Percentiles rank a stretch among this genome's conserved stretches.
Evolutionary conservation across 2,329 filamentous ascomycete genomes (phyloP).

Genomic region (Penicillium sp.): DNA sequence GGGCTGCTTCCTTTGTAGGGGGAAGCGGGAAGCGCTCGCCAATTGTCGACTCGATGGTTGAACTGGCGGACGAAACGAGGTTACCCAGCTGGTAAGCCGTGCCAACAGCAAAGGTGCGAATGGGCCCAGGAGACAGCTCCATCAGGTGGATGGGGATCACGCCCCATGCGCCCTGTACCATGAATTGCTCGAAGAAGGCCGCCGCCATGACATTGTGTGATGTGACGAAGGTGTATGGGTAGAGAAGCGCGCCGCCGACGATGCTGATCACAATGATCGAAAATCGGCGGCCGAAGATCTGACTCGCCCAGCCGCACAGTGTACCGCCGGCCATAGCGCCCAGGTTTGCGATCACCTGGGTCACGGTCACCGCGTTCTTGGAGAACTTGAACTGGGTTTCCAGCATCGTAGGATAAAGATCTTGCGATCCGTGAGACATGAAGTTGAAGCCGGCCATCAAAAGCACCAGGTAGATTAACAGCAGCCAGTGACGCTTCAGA

Average conservation of each 20-base stretch:
- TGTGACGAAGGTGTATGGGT: slow-evolving; percentile 72
- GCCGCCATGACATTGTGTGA: slow-evolving; percentile 65
- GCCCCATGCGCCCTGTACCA: slow-evolving; percentile 71
- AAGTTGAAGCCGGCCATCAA: slow-evolving; percentile 92
- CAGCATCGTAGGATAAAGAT: slow-evolving; percentile 59
- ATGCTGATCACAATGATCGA: slow-evolving; percentile 62
- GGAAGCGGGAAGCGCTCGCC: slow-evolving; percentile 70
- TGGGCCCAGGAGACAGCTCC: slow-evolving; percentile 57
- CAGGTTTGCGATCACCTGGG: slow-evolving; percentile 67
- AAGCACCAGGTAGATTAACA: slow-evolving; percentile 75
- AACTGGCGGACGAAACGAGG: slow-evolving; percentile 57
- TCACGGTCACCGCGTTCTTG: slow-evolving; percentile 59
- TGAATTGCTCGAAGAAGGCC: slow-evolving; percentile 80
- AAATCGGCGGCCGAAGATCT: slow-evolving; percentile 65
- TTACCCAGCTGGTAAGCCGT: slow-evolving; percentile 62
- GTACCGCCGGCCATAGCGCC: slow-evolving; percentile 67
- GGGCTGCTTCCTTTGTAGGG: slow-evolving; percentile 46
- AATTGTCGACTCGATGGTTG: slow-evolving; percentile 71
- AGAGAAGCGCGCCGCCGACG: slow-evolving; percentile 70
- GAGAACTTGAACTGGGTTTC: slow-evolving; percentile 56
- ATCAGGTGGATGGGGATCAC: slow-evolving; percentile 67
- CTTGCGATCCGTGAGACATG: slow-evolving; percentile 74
- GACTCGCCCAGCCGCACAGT: slow-evolving; percentile 61
- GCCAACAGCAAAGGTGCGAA: slow-evolving; percentile 61
- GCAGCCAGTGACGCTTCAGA: slow-evolving; percentile 71